Evolutionary conservation across 768 basidiomycete genomes (phyloP).

Genomic region (Boletus coccyginus): DNA sequence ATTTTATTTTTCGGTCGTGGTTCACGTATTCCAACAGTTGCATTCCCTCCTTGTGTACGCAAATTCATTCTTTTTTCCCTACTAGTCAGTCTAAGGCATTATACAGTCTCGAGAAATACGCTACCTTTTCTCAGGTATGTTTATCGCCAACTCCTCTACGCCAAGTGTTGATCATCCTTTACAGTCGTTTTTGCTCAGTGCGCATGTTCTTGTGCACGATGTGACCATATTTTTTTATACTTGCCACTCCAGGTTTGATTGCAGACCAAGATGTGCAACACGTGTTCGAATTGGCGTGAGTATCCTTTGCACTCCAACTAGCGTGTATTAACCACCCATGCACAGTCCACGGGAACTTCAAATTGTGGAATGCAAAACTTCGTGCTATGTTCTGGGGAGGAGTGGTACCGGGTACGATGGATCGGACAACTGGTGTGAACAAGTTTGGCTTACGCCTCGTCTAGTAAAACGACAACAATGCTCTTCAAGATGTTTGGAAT

Average conservation of each 20-base stretch:
- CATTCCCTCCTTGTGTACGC: conserved; percentile 59
- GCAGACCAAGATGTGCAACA: conserved; percentile 25
- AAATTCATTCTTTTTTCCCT: not conserved
- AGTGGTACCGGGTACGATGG: too few species aligned
- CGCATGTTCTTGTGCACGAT: not conserved
- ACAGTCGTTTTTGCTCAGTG: conserved; percentile 25
- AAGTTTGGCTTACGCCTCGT: too few species aligned
- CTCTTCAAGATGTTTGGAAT: too few species aligned
- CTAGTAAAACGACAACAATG: too few species aligned
- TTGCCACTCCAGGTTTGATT: conserved; percentile 19
- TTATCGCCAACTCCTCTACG: conserved; percentile 27
- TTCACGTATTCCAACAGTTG: conserved; percentile 34
- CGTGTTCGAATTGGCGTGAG: conserved; percentile 28
- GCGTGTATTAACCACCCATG: conserved; percentile 5
- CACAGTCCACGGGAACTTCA: conserved; percentile 45
- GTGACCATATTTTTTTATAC: not conserved
- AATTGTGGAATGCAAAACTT: conserved; percentile 57
- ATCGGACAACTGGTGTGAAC: too few species aligned
- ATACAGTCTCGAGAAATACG: too few species aligned
- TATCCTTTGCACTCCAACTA: not conserved
- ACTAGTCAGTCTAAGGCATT: conserved; percentile 31
- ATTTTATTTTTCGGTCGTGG: not conserved
- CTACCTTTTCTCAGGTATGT: too few species aligned
- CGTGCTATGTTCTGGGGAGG: conserved; percentile 33
- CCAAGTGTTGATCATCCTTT: conserved; percentile 26